A percentile compares a stretch with the other conserved stretches of the same genome.
Evolutionary conservation across 2,329 filamentous ascomycete genomes (phyloP).

Genomic region (Cryphonectria parasitica): DNA sequence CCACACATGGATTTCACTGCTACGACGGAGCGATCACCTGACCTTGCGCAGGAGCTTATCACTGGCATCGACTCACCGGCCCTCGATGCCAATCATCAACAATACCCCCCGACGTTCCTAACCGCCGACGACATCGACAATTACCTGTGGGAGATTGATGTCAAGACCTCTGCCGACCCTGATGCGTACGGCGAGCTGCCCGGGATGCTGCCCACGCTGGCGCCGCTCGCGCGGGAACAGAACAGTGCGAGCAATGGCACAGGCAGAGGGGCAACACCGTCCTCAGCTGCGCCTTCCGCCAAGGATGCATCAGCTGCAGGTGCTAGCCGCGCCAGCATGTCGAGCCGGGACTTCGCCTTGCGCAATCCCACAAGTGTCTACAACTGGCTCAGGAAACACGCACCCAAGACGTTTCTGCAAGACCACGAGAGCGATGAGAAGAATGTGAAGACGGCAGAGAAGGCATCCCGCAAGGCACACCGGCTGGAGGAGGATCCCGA

Average conservation of each 20-base stretch:
- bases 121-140: slow-evolving; percentile 73
- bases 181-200: slow-evolving; percentile 32
- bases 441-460: slow-evolving; percentile 32
- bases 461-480: slow-evolving; percentile 19
- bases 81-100: slow-evolving; percentile 52
- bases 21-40: slow-evolving; percentile 67
- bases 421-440: slow-evolving; percentile 60
- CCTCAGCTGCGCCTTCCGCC: slow-evolving; percentile 36
- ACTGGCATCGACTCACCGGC: slow-evolving; percentile 42
- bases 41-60: slow-evolving; percentile 53
- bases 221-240: slow-evolving; percentile 49
- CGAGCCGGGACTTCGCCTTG: slow-evolving; percentile 56
- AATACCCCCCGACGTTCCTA: slow-evolving; percentile 68
- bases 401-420: slow-evolving; percentile 83
- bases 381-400: slow-evolving; percentile 89
- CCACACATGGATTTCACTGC: slow-evolving; percentile 56
- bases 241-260: slow-evolving; percentile 41
- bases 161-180: slow-evolving; percentile 48
- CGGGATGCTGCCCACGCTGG: slow-evolving; percentile 52
- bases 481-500: slow-evolving; percentile 42
- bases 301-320: slow-evolving; percentile 44
- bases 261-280: slow-evolving; percentile 38
- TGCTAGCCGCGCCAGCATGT: slow-evolving; percentile 42
- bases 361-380: slow-evolving; percentile 90
- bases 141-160: slow-evolving; percentile 70